Evolutionary conservation across 1,139 yeast genomes (phyloP).

Genomic region (Yamadazyma oceani): DNA sequence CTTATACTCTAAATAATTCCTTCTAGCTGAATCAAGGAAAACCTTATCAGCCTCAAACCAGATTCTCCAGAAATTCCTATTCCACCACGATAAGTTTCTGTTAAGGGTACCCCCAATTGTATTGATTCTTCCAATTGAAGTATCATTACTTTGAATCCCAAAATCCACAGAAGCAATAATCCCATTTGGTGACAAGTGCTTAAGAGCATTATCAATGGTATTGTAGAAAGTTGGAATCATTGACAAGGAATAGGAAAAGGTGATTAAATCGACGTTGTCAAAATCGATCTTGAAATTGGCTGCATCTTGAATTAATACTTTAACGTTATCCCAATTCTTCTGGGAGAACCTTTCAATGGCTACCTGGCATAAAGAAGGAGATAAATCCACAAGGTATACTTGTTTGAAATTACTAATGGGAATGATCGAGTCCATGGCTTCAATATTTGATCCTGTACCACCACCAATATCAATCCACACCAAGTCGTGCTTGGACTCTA

Average conservation of each 20-base stretch:
- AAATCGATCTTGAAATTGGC: conserved; percentile 59
- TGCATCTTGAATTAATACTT: conserved; percentile 73
- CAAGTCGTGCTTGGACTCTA: conserved; percentile 42
- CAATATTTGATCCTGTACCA: conserved; percentile 82
- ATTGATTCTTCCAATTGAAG: conserved; percentile 67
- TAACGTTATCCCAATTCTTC: conserved; percentile 61
- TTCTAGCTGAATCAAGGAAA: conserved; percentile 73
- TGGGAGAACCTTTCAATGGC: conserved; percentile 58
- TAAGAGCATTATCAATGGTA: conserved; percentile 68
- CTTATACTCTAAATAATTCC: conserved; percentile 78
- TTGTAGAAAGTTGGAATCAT: conserved; percentile 85
- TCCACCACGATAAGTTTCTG: conserved; percentile 74
- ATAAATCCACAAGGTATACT: conserved; percentile 70
- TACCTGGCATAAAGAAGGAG: conserved; percentile 72
- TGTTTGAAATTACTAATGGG: conserved; percentile 59
- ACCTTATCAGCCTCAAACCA: conserved; percentile 90
- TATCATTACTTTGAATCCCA: conserved; percentile 70
- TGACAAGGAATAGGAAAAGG: conserved; percentile 76
- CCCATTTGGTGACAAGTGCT: conserved; percentile 55
- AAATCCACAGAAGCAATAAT: conserved; percentile 73
- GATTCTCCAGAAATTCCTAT: conserved; percentile 78
- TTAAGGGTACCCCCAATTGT: conserved; percentile 72
- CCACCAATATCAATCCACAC: conserved; percentile 89
- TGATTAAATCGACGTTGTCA: conserved; percentile 56
- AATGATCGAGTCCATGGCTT: conserved; percentile 61